These are phyloP conservation scores for Entomortierella chlamydospora DNA, from an alignment of 192 early-diverging fungal species.

Conservation along the genomic window DNA sequence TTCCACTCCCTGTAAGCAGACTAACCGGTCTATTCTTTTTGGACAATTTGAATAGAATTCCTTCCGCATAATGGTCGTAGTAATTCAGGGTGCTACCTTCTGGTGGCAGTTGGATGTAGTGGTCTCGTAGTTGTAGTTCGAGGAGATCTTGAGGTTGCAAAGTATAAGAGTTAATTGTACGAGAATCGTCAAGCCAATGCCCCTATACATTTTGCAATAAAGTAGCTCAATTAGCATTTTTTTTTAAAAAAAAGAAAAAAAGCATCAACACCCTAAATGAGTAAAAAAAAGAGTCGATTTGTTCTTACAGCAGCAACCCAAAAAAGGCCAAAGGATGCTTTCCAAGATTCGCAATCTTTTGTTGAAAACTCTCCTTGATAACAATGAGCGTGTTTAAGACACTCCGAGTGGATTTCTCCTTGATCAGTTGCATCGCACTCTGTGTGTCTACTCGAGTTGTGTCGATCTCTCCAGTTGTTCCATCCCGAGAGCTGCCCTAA, in stretches of 20 bases:
- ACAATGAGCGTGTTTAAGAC: background rate
- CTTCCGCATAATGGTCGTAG: conserved; percentile 46
- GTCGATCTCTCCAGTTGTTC: conserved; percentile 37
- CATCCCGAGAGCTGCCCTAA: conserved; percentile 28
- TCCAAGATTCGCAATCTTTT: conserved; percentile 37
- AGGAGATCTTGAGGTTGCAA: conserved; percentile 33
- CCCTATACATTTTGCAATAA: conserved; percentile 22
- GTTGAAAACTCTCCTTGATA: background rate
- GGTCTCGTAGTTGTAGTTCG: conserved; percentile 35
- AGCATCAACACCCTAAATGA: background rate
- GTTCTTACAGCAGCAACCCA: conserved; percentile 46
- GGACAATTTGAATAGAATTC: conserved; percentile 40
- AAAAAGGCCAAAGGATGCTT: conserved; percentile 39
- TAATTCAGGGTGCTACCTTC: conserved; percentile 21
- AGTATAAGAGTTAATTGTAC: conserved; percentile 41
- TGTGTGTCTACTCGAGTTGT: no score
- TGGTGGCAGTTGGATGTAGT: conserved; percentile 41
- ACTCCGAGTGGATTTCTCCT: conserved; percentile 17
- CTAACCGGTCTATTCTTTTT: conserved; percentile 42
- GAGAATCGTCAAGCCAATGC: conserved; percentile 50
- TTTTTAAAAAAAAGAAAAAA: background rate
- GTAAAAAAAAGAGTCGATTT: background rate
- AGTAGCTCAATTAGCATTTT: background rate
- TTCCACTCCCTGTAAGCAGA: conserved; percentile 20
- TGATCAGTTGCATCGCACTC: conserved; percentile 7